A percentile compares a stretch with the other conserved stretches of the same genome.
phyloP scores from a whole-genome alignment of 257 asterid species.

The Fraxinus quadrangulata region DNA sequence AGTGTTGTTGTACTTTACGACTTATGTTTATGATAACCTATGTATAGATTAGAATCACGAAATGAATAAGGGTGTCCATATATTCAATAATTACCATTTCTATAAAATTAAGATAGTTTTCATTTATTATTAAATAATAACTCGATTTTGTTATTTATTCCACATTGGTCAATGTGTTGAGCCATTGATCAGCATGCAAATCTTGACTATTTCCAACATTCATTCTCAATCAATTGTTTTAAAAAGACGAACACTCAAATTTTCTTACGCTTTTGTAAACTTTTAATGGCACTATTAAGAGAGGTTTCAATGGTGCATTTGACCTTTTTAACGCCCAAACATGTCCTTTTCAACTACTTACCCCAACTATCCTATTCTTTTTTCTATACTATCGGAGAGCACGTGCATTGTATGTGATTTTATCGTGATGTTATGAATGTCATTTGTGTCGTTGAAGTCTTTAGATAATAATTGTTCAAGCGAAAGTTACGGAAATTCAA shows the following conservation, averaged over 20 bases:
- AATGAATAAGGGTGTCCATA: neutral
- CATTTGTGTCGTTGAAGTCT: too few species aligned
- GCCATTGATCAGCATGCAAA: neutral
- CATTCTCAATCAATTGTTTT: neutral
- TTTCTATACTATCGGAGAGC: too few species aligned
- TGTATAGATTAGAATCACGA: too few species aligned
- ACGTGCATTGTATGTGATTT: too few species aligned
- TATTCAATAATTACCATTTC: too few species aligned
- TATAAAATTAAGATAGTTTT: too few species aligned
- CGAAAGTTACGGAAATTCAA: too few species aligned
- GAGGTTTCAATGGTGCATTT: conserved; percentile 9
- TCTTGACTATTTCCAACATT: neutral
- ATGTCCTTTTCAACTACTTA: conserved; percentile 16
- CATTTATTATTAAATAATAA: conserved; percentile 13
- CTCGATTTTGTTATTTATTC: neutral
- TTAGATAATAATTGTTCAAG: too few species aligned
- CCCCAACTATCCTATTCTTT: neutral
- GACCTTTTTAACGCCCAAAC: neutral
- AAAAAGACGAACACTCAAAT: neutral
- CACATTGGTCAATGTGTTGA: conserved; percentile 6
- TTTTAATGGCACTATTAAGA: conserved; percentile 19
- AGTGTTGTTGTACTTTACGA: too few species aligned
- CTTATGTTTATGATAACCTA: too few species aligned
- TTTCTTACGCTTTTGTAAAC: neutral
- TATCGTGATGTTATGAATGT: too few species aligned